phyloP scores from a whole-genome alignment of 805 yeast genomes.

The Torulaspora delbrueckii region DNA sequence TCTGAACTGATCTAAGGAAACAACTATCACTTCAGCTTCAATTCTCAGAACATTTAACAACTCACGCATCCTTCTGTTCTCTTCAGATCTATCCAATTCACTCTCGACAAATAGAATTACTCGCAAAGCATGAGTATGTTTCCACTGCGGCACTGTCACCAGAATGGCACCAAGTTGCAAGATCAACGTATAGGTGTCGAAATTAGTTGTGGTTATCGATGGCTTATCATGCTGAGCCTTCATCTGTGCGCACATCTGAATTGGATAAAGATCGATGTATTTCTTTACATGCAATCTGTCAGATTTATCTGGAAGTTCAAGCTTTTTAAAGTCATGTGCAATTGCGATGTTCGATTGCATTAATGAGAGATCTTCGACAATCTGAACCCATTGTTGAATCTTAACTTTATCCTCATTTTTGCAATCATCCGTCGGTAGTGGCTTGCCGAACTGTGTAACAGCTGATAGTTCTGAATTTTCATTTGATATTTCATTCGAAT shows the following conservation, averaged over 20 bases:
- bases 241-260: conserved; percentile 89
- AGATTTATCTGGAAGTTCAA: conserved; percentile 55
- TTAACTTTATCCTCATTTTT: conserved; percentile 64
- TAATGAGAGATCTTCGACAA: conserved; percentile 81
- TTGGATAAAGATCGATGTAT: conserved; percentile 87
- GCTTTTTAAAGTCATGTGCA: conserved; percentile 74
- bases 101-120: conserved; percentile 89
- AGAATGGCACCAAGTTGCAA: conserved; percentile 90
- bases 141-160: conserved; percentile 92
- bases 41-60: conserved; percentile 76
- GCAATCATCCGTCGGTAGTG: conserved; percentile 74
- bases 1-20: conserved; percentile 54
- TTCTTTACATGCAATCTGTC: conserved; percentile 37
- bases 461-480: neutral
- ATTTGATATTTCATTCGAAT: conserved; percentile 6
- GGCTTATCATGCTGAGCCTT: conserved; percentile 18
- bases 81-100: conserved; percentile 64
- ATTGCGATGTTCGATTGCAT: conserved; percentile 91
- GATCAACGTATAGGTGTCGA: conserved; percentile 92
- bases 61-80: conserved; percentile 53
- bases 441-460: conserved; percentile 29
- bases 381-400: conserved; percentile 83
- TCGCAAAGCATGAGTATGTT: conserved; percentile 63
- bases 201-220: conserved; percentile 72
- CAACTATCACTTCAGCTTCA: conserved; percentile 71